Percentiles rank a stretch among this genome's conserved stretches.
phyloP scores from a whole-genome alignment of 768 basidiomycete genomes.

The Lentinula guzmanii region DNA sequence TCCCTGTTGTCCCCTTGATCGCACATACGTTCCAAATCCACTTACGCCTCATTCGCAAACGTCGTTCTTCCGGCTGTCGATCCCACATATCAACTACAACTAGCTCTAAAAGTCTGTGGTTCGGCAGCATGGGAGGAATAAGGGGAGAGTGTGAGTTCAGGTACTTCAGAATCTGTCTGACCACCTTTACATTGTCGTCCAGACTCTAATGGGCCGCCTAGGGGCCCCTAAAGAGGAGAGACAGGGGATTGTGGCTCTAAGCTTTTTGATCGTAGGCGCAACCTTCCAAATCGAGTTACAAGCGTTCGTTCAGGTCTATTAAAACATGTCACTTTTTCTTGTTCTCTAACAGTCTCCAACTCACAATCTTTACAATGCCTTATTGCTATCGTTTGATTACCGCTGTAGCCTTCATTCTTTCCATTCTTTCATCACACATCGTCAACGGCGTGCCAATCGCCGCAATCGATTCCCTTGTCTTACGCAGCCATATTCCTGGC shows the following conservation, averaged over 20 bases:
- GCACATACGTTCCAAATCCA: too few species aligned
- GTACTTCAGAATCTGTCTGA: too few species aligned
- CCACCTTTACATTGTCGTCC: too few species aligned
- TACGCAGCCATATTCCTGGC: background rate
- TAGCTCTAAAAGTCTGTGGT: too few species aligned
- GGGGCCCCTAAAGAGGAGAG: too few species aligned
- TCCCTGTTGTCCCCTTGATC: too few species aligned
- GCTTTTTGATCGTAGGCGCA: background rate
- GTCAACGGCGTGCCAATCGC: background rate
- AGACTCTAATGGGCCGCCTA: too few species aligned
- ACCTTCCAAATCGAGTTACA: background rate
- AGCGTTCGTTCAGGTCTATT: background rate
- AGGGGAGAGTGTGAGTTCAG: too few species aligned
- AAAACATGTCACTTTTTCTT: background rate
- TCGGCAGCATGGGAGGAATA: too few species aligned
- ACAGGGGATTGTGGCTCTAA: background rate
- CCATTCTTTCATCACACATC: background rate
- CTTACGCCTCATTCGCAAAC: too few species aligned
- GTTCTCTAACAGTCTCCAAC: background rate
- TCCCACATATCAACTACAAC: too few species aligned
- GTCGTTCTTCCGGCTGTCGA: too few species aligned
- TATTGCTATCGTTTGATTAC: background rate
- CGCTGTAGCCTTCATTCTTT: background rate
- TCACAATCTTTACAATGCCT: background rate
- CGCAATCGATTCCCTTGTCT: background rate